Percentiles rank a stretch among this genome's conserved stretches.
Evolutionary conservation across 2,329 filamentous ascomycete genomes (phyloP).

Genomic region (Penicillium griseofulvum): DNA sequence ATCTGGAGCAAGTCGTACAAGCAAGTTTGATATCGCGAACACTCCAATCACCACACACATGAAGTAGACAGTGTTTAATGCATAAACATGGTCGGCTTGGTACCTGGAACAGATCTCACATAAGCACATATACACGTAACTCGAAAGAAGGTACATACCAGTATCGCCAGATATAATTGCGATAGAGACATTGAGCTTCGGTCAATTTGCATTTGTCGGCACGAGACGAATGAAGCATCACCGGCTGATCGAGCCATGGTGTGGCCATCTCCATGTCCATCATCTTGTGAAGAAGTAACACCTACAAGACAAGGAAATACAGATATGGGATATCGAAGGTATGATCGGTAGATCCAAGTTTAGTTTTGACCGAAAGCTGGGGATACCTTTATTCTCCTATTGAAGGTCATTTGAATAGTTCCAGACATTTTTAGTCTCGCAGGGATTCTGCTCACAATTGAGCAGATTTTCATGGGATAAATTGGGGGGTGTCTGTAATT

Average conservation of each 20-base stretch:
- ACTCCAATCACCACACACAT: slow-evolving; percentile 51
- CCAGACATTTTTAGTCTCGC: not conserved
- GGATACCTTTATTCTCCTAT: not conserved
- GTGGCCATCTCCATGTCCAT: slow-evolving; percentile 21
- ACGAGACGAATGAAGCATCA: slow-evolving; percentile 33
- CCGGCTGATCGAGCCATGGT: slow-evolving; percentile 34
- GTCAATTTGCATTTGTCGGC: slow-evolving; percentile 30
- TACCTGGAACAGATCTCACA: slow-evolving; percentile 41
- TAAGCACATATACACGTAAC: not conserved
- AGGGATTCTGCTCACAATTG: slow-evolving; percentile 25
- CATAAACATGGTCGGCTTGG: slow-evolving; percentile 54
- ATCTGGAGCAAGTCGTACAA: slow-evolving; percentile 31
- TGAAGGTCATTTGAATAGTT: not conserved
- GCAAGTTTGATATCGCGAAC: slow-evolving; percentile 45
- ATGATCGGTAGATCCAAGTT: not conserved
- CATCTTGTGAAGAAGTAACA: slow-evolving; percentile 6
- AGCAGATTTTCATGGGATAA: slow-evolving; percentile 29
- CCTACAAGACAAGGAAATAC: not conserved
- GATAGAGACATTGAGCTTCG: slow-evolving; percentile 31
- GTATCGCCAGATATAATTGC: slow-evolving; percentile 28
- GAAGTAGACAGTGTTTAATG: slow-evolving; percentile 53
- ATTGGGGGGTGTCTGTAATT: not conserved
- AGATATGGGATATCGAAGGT: not conserved
- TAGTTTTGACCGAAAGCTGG: slow-evolving; percentile 10
- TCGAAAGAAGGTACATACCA: slow-evolving; percentile 24